phyloP scores from a whole-genome alignment of 345 rosid species.

The Lumnitzera racemosa region DNA sequence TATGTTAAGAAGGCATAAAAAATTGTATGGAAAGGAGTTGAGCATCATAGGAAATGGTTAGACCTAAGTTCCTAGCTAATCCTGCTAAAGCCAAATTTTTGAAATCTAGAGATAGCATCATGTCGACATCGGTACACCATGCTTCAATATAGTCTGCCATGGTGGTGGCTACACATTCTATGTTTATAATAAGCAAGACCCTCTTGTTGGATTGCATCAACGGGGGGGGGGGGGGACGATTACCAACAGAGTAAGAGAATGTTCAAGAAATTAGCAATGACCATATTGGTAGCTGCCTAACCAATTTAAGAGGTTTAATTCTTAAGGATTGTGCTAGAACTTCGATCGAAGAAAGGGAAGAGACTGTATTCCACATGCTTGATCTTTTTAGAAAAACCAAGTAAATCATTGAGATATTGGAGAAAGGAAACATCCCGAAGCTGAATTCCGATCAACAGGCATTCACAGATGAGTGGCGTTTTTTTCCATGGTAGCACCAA shows the following conservation, averaged over 20 bases:
- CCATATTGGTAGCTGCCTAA: constrained; percentile 67
- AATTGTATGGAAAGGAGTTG: too few species aligned
- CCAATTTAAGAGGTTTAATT: constrained; percentile 45
- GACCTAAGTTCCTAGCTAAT: too few species aligned
- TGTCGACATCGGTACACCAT: too few species aligned
- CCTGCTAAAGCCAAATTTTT: too few species aligned
- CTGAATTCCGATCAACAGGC: constrained; percentile 36
- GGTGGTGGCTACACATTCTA: constrained; percentile 66
- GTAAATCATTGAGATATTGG: constrained; percentile 44
- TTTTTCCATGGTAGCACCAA: neutral
- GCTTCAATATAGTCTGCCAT: constrained; percentile 58
- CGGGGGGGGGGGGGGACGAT: constrained; percentile 8
- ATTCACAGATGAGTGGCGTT: constrained; percentile 48
- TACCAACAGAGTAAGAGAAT: constrained; percentile 23
- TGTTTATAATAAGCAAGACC: constrained; percentile 64
- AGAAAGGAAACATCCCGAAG: constrained; percentile 27
- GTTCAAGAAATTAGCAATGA: constrained; percentile 28
- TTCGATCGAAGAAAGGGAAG: constrained; percentile 48
- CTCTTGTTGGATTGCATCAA: constrained; percentile 26
- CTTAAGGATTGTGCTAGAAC: constrained; percentile 43
- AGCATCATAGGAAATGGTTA: too few species aligned
- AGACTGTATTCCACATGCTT: constrained; percentile 38
- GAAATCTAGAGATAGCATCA: too few species aligned
- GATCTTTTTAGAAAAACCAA: constrained; percentile 53
- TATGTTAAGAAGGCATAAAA: too few species aligned